Evolutionary conservation across 805 yeast genomes (phyloP).

Genomic region (Cyberlindnera mycetangii): DNA sequence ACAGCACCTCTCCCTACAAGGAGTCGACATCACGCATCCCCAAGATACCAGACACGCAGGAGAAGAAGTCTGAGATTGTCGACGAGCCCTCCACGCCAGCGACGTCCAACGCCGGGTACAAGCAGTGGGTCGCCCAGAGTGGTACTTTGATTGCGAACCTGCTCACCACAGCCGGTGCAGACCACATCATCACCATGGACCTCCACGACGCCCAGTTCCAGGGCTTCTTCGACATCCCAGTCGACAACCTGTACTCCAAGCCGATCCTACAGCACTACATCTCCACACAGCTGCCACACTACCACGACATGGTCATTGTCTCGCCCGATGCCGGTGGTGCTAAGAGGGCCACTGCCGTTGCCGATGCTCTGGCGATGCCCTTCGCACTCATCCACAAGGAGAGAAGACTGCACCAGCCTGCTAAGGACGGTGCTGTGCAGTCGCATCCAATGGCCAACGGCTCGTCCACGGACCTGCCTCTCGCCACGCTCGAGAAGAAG

Average conservation of each 20-base stretch:
- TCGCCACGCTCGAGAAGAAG: slow-evolving; percentile 19
- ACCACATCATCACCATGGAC: slow-evolving; percentile 96
- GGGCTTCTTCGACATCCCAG: slow-evolving; percentile 95
- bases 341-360: slow-evolving; percentile 90
- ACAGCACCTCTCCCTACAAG: slow-evolving; percentile 2
- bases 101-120: slow-evolving; percentile 61
- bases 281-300: slow-evolving; percentile 70
- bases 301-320: slow-evolving; percentile 82
- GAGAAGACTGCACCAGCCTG: slow-evolving; percentile 50
- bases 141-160: slow-evolving; percentile 90
- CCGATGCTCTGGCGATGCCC: slow-evolving; percentile 82
- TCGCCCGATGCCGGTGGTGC: slow-evolving; percentile 99
- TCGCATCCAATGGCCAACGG: slow-evolving; percentile 10
- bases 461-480: slow-evolving; percentile 6
- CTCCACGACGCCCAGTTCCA: slow-evolving; percentile 97
- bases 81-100: slow-evolving; percentile 26
- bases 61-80: slow-evolving; percentile 10
- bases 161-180: slow-evolving; percentile 90
- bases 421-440: slow-evolving; percentile 20
- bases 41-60: slow-evolving; percentile 32
- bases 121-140: slow-evolving; percentile 93
- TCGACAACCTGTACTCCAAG: slow-evolving; percentile 86
- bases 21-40: slow-evolving; percentile 21
- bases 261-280: slow-evolving; percentile 88
- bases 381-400: slow-evolving; percentile 97